Percentiles rank a stretch among this genome's conserved stretches.
phyloP scores from a whole-genome alignment of 2,329 filamentous ascomycete species.

The Botrytis galanthina region DNA sequence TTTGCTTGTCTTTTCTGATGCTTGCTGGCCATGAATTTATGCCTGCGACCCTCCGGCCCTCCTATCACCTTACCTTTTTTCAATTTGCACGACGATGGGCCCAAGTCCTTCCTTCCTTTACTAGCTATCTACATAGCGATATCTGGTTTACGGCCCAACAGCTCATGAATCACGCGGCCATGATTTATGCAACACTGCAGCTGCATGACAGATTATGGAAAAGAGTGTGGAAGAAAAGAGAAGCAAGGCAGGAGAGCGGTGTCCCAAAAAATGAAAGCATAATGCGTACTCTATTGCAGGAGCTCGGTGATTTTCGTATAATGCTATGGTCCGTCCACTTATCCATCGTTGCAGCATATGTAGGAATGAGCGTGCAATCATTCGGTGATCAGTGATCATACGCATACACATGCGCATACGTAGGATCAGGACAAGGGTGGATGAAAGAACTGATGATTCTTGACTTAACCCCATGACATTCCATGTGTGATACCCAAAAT shows the following conservation, averaged over 20 bases:
- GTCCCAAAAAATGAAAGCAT: conserved; percentile 11
- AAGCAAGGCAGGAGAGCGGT: conserved; percentile 10
- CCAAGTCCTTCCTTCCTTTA: conserved; percentile 21
- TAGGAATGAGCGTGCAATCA: conserved; percentile 12
- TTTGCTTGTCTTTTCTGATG: conserved; percentile 1
- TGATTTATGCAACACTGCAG: conserved; percentile 18
- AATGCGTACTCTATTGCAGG: conserved; percentile 10
- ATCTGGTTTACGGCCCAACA: conserved; percentile 21
- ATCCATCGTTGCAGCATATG: conserved; percentile 8
- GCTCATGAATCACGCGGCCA: conserved; percentile 21
- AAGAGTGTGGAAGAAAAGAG: conserved; percentile 14
- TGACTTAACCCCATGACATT: conserved; percentile 6
- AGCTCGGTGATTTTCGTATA: conserved; percentile 11
- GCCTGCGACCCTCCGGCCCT: background rate
- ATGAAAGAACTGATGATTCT: conserved; percentile 10
- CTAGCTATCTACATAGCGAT: conserved; percentile 15
- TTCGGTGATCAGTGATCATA: conserved; percentile 9
- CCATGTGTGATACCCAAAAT: conserved; percentile 7
- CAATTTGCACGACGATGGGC: conserved; percentile 7
- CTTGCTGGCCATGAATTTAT: conserved; percentile 13
- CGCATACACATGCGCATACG: conserved; percentile 7
- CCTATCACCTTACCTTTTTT: background rate
- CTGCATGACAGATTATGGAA: conserved; percentile 18
- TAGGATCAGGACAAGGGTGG: conserved; percentile 16
- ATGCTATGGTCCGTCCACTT: conserved; percentile 3